Evolutionary conservation across 2,329 filamentous ascomycete genomes (phyloP).

Genomic region (Talaromyces sp.): DNA sequence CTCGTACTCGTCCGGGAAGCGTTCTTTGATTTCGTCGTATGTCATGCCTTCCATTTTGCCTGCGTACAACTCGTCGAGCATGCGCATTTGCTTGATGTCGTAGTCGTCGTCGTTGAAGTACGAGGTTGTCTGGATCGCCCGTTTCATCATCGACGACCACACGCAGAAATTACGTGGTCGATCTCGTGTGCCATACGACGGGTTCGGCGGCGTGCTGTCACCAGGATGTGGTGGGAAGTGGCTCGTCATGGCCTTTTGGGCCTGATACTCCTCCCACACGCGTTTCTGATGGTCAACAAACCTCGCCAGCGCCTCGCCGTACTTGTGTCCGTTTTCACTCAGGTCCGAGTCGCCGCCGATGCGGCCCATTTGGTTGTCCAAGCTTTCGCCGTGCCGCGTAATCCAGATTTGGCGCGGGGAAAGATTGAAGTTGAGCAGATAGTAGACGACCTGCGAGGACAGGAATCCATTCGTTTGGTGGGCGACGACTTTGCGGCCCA

Average conservation of each 20-base stretch:
- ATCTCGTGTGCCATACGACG: constrained; percentile 60
- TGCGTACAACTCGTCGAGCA: constrained; percentile 94
- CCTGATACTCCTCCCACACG: constrained; percentile 78
- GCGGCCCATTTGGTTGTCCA: constrained; percentile 80
- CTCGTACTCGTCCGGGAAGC: constrained; percentile 73
- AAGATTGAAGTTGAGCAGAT: constrained; percentile 93
- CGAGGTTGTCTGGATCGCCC: constrained; percentile 80
- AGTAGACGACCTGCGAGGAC: constrained; percentile 86
- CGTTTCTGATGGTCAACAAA: constrained; percentile 79
- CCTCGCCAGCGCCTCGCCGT: constrained; percentile 70
- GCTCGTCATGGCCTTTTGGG: constrained; percentile 67
- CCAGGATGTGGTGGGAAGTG: constrained; percentile 87
- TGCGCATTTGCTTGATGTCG: constrained; percentile 95
- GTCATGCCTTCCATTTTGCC: constrained; percentile 93
- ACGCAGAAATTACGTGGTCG: constrained; percentile 86
- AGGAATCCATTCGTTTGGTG: constrained; percentile 89
- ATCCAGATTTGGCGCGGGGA: constrained; percentile 97
- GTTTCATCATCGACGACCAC: constrained; percentile 95
- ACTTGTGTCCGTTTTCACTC: constrained; percentile 72
- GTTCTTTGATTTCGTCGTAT: constrained; percentile 79
- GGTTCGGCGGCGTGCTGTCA: constrained; percentile 91
- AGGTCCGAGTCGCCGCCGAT: constrained; percentile 87
- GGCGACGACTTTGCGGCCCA: constrained; percentile 87
- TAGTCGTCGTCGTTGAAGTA: constrained; percentile 95
- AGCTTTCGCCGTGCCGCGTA: constrained; percentile 85